Evolutionary conservation across 2,329 filamentous ascomycete genomes (phyloP), one percentile per base, ranked within the genome.

Genomic region (Colletotrichum eremochloae): DNA sequence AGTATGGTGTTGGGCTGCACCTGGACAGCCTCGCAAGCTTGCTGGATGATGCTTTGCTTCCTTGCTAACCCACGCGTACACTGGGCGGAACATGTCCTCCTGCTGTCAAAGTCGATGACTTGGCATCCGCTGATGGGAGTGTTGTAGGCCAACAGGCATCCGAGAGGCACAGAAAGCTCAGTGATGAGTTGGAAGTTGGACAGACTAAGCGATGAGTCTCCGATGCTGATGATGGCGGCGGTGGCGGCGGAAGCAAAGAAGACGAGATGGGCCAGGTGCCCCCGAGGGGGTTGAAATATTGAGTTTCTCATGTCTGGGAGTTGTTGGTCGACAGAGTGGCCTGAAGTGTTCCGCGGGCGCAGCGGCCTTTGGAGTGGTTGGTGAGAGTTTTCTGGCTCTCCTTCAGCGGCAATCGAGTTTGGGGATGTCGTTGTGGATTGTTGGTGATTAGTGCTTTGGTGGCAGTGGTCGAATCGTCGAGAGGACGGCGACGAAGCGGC

Each of bases 141-240:
- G 74, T 84, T 82, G 77, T 87, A 87, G 44, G 82, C 84, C 48
- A 81, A 75, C 18, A 81, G 77, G 74, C 85, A 87, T 53, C 74
- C 75, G 46, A 82, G 67, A 0, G 83, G 80, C 12, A 83, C 77
- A 5, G 79, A 76, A n/a, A 79, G 72, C 14, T 81, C 77, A n/a
- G 79, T 77, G 67, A 86, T 79, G 53, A 80, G 77, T 67, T 86
- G 79, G 67, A 86, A 83, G 74, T 81, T 80, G 57, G 82, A 80
- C 38, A 86, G 79, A 8, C 62, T 67, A 24, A 74, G 66, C 15
- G 60, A 48, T 7, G 52, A 58, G 31, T 63, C 63, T 44, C 69
- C 69, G 24, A 72, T 24, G 66, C 46, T 64, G 46, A 65, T 72
- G 7, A 57, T 61, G 7, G 60, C 31, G 8, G 74, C 72, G 9